Evolutionary conservation across 1,284 basidiomycete species (phyloP), one percentile per base, ranked within the genome.

Genomic region (Fomitopsis pinicola): DNA sequence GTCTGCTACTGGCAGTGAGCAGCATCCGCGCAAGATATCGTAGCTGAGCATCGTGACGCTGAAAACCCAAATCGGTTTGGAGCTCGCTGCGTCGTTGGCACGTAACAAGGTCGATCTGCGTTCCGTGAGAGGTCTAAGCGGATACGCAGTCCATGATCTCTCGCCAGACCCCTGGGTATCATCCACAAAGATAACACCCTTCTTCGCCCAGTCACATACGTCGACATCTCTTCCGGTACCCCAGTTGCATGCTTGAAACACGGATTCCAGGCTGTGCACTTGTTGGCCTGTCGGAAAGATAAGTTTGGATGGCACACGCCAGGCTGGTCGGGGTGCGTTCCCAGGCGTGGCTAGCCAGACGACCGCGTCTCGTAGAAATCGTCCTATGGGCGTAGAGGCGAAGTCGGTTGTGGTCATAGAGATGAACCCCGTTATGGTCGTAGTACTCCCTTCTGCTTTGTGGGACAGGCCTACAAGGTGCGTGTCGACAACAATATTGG

Each of bases 111-210:
- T 42, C 15, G 64, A 54, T 33, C 67, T 54, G n/a, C 57, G 46
- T n/a, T 56, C 53, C 14, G 68, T 28, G 40, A 71, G 35, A 1
- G 55, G 55, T 44, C 55, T 48, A 26, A 69, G 14, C 9, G 62
- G 58, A 22, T 50, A 28, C 7, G 63, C 52, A 12, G 63, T 57
- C 63, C 63, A 60, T 22, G 48, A 33, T 50, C 28, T 12, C 5
- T 30, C 28, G 28, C 14, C 22, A 17, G 28, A 33, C 48, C 15
- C 48, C 15, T 33, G 42, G 17, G 58, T 40, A 10, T 67, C 68
- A 46, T 74, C 67, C 5, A 73, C 62, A 61, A 74, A 71, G 14
- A 72, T 58, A 22, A 74, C 68, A 14, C 72, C 72, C 26, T 63
- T 62, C 40, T 59, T 46, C 7, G 62, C 66, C 71, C 71, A 71